Percentiles rank a stretch among this genome's conserved stretches.
phyloP scores from a whole-genome alignment of 2,329 filamentous ascomycete genomes.

The Talaromyces sp. region DNA sequence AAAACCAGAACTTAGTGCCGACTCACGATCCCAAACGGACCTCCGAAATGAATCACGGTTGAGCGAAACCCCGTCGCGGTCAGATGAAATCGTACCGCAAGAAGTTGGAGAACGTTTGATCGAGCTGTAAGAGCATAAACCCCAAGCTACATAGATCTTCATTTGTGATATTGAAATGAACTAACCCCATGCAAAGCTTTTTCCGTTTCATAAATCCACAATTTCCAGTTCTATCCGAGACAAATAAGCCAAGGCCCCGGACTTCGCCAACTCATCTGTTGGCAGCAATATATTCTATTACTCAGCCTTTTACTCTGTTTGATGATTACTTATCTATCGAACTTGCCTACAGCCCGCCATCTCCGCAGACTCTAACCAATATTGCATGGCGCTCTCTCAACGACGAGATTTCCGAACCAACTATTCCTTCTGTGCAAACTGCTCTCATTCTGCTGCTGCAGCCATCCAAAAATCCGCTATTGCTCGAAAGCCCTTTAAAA shows the following conservation, averaged over 20 bases:
- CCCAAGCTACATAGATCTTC: neutral
- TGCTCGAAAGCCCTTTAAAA: constrained; percentile 8
- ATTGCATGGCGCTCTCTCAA: constrained; percentile 10
- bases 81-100: constrained; percentile 5
- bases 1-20: constrained; percentile 3
- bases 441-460: constrained; percentile 4
- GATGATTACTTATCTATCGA: constrained; percentile 9
- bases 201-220: constrained; percentile 7
- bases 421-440: constrained; percentile 1
- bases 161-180: neutral
- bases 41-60: neutral
- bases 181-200: neutral
- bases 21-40: constrained; percentile 5
- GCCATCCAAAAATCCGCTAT: constrained; percentile 7
- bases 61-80: neutral
- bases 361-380: neutral
- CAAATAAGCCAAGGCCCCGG: constrained; percentile 1
- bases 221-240: constrained; percentile 2
- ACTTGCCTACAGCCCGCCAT: constrained; percentile 4
- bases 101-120: constrained; percentile 11
- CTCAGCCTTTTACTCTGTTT: constrained; percentile 7
- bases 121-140: neutral
- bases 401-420: constrained; percentile 9
- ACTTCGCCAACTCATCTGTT: constrained; percentile 6
- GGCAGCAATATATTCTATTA: constrained; percentile 9